Evolutionary conservation across 148 eudicot genomes (phyloP).

Genomic region (Beta vulgaris): DNA sequence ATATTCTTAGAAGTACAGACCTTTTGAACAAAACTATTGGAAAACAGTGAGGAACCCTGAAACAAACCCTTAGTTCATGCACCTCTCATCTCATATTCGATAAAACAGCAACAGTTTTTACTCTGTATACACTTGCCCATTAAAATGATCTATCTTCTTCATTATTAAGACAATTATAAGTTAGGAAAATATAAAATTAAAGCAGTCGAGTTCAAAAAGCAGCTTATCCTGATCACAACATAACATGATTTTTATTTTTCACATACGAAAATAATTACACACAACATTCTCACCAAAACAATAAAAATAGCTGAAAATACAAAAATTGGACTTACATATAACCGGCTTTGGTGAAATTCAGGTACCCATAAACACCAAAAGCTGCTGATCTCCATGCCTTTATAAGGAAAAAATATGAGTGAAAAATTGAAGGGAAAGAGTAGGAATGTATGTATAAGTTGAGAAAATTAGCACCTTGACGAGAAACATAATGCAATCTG

Average conservation of each 20-base stretch:
- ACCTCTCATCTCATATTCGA: neutral
- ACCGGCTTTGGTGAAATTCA: conserved; percentile 76
- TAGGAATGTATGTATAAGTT: neutral
- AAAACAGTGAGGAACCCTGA: neutral
- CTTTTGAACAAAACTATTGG: neutral
- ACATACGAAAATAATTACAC: neutral
- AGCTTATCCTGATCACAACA: too few relatives aligned
- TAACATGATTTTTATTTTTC: too few relatives aligned
- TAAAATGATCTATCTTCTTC: too few relatives aligned
- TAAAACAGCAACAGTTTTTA: too few relatives aligned
- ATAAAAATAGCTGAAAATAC: neutral
- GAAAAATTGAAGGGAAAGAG: neutral
- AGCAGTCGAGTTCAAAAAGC: too few relatives aligned
- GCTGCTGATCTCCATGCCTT: conserved; percentile 85
- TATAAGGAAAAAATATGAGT: neutral
- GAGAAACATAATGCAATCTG: conserved; percentile 53
- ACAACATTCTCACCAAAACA: neutral
- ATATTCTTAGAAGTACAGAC: neutral
- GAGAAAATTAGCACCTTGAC: conserved; percentile 44
- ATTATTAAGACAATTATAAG: too few relatives aligned
- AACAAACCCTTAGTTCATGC: neutral
- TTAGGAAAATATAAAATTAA: too few relatives aligned
- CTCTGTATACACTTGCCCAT: too few relatives aligned
- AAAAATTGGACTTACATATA: conserved; percentile 47
- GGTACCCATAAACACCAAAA: conserved; percentile 76